Base-by-base conservation (phyloP, 805 yeast species). In the Barnettozyma pratensis region DNA sequence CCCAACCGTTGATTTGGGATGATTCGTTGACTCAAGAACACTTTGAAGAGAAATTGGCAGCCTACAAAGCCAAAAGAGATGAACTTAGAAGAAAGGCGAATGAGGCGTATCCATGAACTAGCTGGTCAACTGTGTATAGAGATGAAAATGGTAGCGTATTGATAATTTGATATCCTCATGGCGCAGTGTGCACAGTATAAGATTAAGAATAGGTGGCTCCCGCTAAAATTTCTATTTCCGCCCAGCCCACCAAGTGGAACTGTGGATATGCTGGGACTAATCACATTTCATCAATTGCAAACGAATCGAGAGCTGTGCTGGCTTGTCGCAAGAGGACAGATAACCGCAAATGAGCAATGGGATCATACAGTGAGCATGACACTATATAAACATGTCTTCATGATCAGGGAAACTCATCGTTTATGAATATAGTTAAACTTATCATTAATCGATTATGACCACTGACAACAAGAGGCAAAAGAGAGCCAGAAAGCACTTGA, bases 21-120 rank as follows among this genome's bases (percentile, higher is more conserved):
- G 47, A 57, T 7, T 56, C 54, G 8, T 19, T 81, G 81, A 56
- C 87, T 83, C 55, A 74, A 82, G 53, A 78, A 80, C 48, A 68
- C 79, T 44, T 48, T 37, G 41, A 44, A 29, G 40, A 48, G 38
- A 44, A 37, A 7, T 38, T 46, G 12, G 38, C 25, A 38, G 42
- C 41, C 25, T 32, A 41, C 29, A 55, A 59, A 25, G 57, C 55
- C 5, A 44, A 47, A 34, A 41, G 41, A 12, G 12, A 8, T 5
- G 36, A 40, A 11, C 28, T 31, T 14, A 40, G 42, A 30, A 26
- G 7, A 9, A 14, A 29, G 8, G 34, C 34, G 11, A 31, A 31
- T 31, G 34, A 31, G 34, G 34, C 34, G 34, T 31, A 31, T 31
- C 34, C 34, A 31, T 31, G 11, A 31, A 8, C 2, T 8, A 31